Evolutionary conservation across 164 flowering plant species (phyloP).

Genomic region (Chimonanthus praecox): DNA sequence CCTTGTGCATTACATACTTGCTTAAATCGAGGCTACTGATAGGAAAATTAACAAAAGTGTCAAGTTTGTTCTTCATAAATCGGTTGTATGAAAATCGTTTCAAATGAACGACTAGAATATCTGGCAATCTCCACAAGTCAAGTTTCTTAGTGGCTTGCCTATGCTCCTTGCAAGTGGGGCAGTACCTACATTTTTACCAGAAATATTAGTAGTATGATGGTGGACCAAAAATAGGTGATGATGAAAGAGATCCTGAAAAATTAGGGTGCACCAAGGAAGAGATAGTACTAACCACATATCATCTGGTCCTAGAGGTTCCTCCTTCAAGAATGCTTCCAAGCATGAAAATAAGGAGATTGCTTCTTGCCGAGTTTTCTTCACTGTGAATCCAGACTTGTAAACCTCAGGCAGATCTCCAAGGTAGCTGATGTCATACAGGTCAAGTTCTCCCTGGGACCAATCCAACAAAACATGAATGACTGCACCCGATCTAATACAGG

Average conservation of each 20-base stretch:
- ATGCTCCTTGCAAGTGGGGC: conserved; percentile 87
- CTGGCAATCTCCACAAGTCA: conserved; percentile 92
- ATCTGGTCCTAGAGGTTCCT: conserved; percentile 92
- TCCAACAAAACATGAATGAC: conserved; percentile 39
- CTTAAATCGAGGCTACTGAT: conserved; percentile 68
- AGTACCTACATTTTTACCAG: conserved; percentile 49
- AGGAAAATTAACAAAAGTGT: conserved; percentile 79
- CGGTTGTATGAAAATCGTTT: conserved; percentile 83
- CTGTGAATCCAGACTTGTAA: conserved; percentile 47
- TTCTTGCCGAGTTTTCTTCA: conserved; percentile 71
- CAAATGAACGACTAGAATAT: conserved; percentile 81
- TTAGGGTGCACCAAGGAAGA: no score
- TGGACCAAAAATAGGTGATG: not conserved
- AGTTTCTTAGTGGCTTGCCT: conserved; percentile 86
- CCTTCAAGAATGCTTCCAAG: conserved; percentile 82
- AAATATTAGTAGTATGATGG: not conserved
- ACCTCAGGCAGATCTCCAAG: conserved; percentile 74
- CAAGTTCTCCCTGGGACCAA: conserved; percentile 68
- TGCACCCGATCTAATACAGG: not conserved
- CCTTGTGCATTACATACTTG: conserved; percentile 56
- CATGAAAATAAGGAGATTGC: conserved; percentile 82
- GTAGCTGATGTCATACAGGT: conserved; percentile 59
- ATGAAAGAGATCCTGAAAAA: not conserved
- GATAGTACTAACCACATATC: conserved; percentile 64
- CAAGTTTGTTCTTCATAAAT: conserved; percentile 65